Evolutionary conservation across 257 asterid species (phyloP), one percentile per base, ranked within the genome.

Genomic region (Solanum boliviense): DNA sequence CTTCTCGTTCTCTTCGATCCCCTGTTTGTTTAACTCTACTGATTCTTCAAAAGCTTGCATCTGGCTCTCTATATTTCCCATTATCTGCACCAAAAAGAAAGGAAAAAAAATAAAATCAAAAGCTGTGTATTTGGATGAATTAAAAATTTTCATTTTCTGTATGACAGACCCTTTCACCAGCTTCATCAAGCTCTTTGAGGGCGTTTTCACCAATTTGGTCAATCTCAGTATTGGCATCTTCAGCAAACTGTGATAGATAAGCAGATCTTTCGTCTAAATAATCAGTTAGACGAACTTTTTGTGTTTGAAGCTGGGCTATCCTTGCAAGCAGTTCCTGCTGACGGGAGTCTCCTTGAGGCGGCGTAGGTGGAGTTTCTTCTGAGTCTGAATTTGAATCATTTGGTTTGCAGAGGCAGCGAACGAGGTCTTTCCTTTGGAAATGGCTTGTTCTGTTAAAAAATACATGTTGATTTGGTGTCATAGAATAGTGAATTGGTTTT

Each of bases 21-120:
- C 99, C 88, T 18, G 29, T 87, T 91, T 95, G 93, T 94, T 92
- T 90, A 91, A n/a, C 93, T 92, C 97, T 86, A 86, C 75, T 32
- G 98, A 92, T 91, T 97, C 99, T 93, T 96, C 98, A 32, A 95
- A 96, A 6, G 94, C 96, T 89, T 96, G 98, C 98, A 97, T 96
- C 94, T 16, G 88, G 91, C 91, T 93, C 89, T 95, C 98, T 88
- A 96, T 92, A 35, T 93, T 96, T 48, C 89, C 98, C 98, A 94
- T 92, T 90, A 95, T 97, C 98, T 96, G 95, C 90, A 87, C 94
- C 88, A 88, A 85, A 86, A 92, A 81, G 12, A 46, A 89, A 90
- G 89, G 88, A 84, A 34, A 85, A 85, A 82, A 52, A 78, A 27
- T 23, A 60, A 88, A 9, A 15, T 65, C 72, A 87, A 82, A 58